Base-by-base conservation (phyloP, 2,329 filamentous ascomycete genomes). In the Claviceps spartinae region DNA sequence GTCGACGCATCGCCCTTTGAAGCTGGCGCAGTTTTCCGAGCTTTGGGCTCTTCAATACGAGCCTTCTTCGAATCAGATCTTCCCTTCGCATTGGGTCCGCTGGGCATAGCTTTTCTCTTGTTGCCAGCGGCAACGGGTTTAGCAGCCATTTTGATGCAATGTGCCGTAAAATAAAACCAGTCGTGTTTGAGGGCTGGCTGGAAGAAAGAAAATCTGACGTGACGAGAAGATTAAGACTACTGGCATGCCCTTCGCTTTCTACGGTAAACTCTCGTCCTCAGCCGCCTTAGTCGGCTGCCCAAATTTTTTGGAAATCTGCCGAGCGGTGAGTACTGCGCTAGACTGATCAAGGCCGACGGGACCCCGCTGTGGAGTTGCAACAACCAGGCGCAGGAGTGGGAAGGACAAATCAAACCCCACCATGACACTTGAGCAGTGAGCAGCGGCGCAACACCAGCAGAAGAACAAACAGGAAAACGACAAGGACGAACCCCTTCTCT, bases 61-160 rank as follows among this genome's bases (percentile, higher is more conserved):
- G 70, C 66, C 63, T 83, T 83, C 65, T 81, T 81, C 41, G 63
- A 58, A 47, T 68, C 66, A 18, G 68, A 58, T 49, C 63, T 70
- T 45, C 70, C 66, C 63, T 76, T 79, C 30, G 30, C 30, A 14
- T 22, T 14, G 11, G 41, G 30, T 38, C 64, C 63, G 37, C 60
- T 61, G 7, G 71, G 63, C 26, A 69, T 66, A 37, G 72, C 70
- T 67, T 83, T 84, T 58, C 81, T 71, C 68, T 84, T 84, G 54
- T 67, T 72, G 49, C 75, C 75, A 38, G 67, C 65, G 46, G 67
- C 66, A 50, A 70, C 66, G 53, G 63, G 62, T 62, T 75, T 78
- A 13, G 70, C 70, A 37, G 73, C 74, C 76, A 79, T 78, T 54
- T 30, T 48, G 22, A 37, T 52, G 36, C 44, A 47, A 38, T 14